Evolutionary conservation across 2,329 filamentous ascomycete species (phyloP).

Genomic region (Sarocladium brachiariae): DNA sequence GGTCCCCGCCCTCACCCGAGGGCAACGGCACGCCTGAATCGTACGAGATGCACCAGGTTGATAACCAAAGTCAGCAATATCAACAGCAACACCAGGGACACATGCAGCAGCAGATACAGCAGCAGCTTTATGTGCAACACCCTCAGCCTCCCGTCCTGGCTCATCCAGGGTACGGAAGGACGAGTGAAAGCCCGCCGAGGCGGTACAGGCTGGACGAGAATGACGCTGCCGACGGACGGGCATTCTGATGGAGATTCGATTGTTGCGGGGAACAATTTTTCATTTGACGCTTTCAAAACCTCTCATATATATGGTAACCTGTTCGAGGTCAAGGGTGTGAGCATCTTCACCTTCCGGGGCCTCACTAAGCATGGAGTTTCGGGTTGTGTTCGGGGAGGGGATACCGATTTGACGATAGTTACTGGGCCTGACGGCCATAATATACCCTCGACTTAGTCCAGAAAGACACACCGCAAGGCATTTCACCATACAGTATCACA

Average conservation of each 20-base stretch:
- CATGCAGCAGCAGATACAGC: not conserved
- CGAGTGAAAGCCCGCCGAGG: constrained; percentile 19
- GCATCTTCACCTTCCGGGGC: not conserved
- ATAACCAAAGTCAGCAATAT: constrained; percentile 23
- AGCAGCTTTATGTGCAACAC: not conserved
- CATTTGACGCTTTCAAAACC: too few relatives aligned
- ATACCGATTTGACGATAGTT: not conserved
- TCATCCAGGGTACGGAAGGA: constrained; percentile 40
- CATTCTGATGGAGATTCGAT: constrained; percentile 6
- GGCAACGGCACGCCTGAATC: constrained; percentile 31
- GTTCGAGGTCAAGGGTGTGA: not conserved
- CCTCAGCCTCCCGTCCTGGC: constrained; percentile 33
- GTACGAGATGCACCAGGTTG: constrained; percentile 44
- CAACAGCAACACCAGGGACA: not conserved
- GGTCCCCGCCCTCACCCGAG: constrained; percentile 16
- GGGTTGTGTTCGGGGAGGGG: not conserved
- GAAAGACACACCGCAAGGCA: too few relatives aligned
- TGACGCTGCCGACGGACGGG: constrained; percentile 1
- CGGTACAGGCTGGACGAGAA: constrained; percentile 13
- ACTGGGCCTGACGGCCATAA: not conserved
- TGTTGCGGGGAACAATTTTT: too few relatives aligned
- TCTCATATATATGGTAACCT: too few relatives aligned
- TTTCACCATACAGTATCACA: too few relatives aligned
- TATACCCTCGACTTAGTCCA: not conserved
- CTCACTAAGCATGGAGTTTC: constrained; percentile 5